These are phyloP conservation scores for Volvox reticuliferus DNA, from an alignment of 139 green algal species.

Conservation along the genomic window DNA sequence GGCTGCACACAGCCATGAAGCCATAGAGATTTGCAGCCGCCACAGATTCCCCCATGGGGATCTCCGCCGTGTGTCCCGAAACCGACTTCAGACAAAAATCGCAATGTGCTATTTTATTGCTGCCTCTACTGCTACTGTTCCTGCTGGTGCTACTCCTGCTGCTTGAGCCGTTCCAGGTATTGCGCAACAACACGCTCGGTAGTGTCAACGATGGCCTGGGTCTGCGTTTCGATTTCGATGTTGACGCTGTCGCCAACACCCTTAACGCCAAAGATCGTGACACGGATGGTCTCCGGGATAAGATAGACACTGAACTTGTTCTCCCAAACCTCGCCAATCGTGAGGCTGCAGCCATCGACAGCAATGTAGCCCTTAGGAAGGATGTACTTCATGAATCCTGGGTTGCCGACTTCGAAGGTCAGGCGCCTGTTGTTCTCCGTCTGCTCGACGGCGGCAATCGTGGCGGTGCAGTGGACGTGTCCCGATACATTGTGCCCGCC, in stretches of 20 bases:
- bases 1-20: no score
- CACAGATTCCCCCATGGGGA: no score
- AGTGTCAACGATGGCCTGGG: constrained; percentile 95
- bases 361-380: constrained; percentile 95
- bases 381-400: constrained; percentile 93
- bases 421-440: constrained; percentile 84
- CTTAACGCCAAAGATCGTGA: constrained; percentile 84
- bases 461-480: constrained; percentile 89
- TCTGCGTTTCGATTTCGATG: constrained; percentile 94
- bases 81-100: no score
- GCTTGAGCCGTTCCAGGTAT: constrained; percentile 55
- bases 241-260: constrained; percentile 84
- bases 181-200: constrained; percentile 86
- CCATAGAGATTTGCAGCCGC: no score
- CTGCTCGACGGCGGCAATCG: constrained; percentile 62
- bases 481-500: constrained; percentile 94
- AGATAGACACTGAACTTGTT: constrained; percentile 91
- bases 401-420: constrained; percentile 75
- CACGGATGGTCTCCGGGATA: constrained; percentile 94
- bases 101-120: no score
- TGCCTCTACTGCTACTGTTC: background rate
- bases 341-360: constrained; percentile 95
- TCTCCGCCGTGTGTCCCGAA: no score
- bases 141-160: background rate
- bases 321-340: constrained; percentile 76